Evolutionary conservation across 352 stramenopile species (phyloP), one percentile per base, ranked within the genome.

Genomic region (Peronospora destructor): DNA sequence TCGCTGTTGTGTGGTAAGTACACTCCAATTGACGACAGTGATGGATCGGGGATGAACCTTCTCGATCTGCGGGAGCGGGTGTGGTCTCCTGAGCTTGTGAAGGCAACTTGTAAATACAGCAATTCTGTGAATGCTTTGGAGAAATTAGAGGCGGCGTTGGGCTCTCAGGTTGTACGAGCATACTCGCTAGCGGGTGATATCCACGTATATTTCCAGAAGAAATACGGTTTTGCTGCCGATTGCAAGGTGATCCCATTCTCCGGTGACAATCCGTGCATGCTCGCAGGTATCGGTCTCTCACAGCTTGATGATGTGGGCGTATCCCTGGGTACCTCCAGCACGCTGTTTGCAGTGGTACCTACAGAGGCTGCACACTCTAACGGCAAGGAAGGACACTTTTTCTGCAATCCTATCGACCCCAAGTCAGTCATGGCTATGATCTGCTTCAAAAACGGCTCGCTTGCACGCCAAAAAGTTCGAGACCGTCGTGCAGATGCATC

Each of bases 11-110:
- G 64, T 10, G 82, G 84, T 2, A 53, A 71, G n/a, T 88, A 73
- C 49, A 66, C 76, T 25, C 43, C 73, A 7, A 85, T 94, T 28
- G 84, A 94, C 23, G 69, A 77, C 25, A 91, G 78, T 41, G 84
- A 93, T 49, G 80, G 68, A 21, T 87, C 73, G 0, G 84, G 83
- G 1, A 94, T 94, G 82, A 92, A 94, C 45, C 56, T 95, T 9
- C 66, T 94, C 21, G 73, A 94, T 45, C 58, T 95, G 3, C 56
- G 61, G 4, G 53, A 72, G 4, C 54, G 68, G 6, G 44, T 78
- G 45, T 92, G 79, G 81, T 85, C 72, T 1, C 42, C 63, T 1
- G 56, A 73, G 43, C 61, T 87, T 0, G 4, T 87, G 6, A 44
- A 67, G 25, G 71, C 66, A 0, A 76, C 64, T 10, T 55, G 34